phyloP scores from a whole-genome alignment of 768 basidiomycete genomes.

The Heimioporus sp. region DNA sequence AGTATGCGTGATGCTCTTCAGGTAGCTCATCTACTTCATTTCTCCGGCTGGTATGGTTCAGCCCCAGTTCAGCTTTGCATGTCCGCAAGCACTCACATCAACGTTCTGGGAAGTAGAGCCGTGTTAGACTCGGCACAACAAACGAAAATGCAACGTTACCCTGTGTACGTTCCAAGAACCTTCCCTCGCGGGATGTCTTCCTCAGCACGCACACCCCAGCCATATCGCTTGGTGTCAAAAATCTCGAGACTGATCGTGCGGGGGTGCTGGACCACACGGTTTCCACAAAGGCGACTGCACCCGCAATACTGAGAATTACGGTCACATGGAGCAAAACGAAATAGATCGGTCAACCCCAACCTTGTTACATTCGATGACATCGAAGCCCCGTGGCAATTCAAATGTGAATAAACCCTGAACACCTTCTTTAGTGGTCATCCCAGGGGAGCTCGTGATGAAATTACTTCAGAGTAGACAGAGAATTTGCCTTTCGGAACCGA shows the following conservation, averaged over 20 bases:
- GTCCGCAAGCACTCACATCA: conserved; percentile 39
- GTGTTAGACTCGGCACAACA: conserved; percentile 1
- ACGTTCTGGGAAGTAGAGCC: conserved; percentile 30
- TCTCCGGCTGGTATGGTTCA: conserved; percentile 37
- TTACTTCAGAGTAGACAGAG: conserved; percentile 46
- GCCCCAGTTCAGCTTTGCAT: not conserved
- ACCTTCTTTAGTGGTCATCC: not conserved
- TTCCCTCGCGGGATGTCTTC: conserved; percentile 46
- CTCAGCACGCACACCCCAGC: conserved; percentile 65
- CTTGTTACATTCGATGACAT: conserved; percentile 67
- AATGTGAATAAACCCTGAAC: conserved; percentile 51
- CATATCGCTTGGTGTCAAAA: conserved; percentile 58
- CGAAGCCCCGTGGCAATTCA: conserved; percentile 38
- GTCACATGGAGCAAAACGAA: not conserved
- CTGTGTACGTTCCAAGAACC: conserved; percentile 67
- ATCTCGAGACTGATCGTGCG: conserved; percentile 58
- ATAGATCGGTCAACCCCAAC: conserved; percentile 30
- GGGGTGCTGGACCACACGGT: conserved; percentile 61
- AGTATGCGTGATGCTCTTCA: conserved; percentile 42
- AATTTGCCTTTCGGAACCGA: conserved; percentile 22
- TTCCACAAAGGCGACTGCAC: conserved; percentile 47
- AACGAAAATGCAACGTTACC: conserved; percentile 39
- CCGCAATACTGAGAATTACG: conserved; percentile 38
- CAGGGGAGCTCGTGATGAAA: not conserved
- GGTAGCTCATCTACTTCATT: conserved; percentile 39